These are phyloP conservation scores for Coemansia sp. DNA, from an alignment of 192 early-diverging fungal genomes.

Conservation along the genomic window DNA sequence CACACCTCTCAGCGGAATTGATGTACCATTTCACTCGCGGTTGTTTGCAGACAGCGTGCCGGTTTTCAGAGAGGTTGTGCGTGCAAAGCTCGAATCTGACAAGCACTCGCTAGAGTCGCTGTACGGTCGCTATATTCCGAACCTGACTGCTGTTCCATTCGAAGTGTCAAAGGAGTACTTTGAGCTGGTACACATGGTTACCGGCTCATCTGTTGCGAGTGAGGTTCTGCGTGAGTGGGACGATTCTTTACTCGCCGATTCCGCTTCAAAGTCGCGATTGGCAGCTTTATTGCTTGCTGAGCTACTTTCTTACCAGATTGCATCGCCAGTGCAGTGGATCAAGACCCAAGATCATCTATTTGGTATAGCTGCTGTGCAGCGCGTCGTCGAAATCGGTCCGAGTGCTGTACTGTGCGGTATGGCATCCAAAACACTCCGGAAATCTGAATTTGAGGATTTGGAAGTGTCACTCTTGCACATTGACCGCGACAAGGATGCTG, in stretches of 20 bases:
- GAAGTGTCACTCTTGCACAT: conserved; percentile 12
- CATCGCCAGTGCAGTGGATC: conserved; percentile 93
- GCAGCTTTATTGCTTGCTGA: conserved; percentile 81
- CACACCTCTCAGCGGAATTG: conserved; percentile 85
- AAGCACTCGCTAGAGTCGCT: conserved; percentile 69
- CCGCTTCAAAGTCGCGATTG: conserved; percentile 68
- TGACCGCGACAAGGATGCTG: conserved; percentile 13
- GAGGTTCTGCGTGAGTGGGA: conserved; percentile 71
- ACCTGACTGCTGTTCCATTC: conserved; percentile 90
- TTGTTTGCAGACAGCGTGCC: conserved; percentile 78
- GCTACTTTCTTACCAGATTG: conserved; percentile 90
- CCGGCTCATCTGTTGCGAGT: conserved; percentile 66
- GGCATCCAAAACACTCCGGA: conserved; percentile 60
- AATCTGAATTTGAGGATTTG: neutral
- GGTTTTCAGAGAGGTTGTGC: conserved; percentile 79
- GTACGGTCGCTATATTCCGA: conserved; percentile 85
- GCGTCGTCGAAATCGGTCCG: conserved; percentile 87
- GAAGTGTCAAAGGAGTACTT: conserved; percentile 74
- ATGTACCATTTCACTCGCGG: conserved; percentile 88
- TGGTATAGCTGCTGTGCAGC: conserved; percentile 70
- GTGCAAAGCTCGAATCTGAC: conserved; percentile 67
- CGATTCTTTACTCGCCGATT: neutral
- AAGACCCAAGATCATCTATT: conserved; percentile 87
- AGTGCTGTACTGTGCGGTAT: conserved; percentile 84
- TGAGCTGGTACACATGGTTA: conserved; percentile 65